Conservation (phyloP, 768 basidiomycete species). For the Macrolepiota dolichaula region DNA sequence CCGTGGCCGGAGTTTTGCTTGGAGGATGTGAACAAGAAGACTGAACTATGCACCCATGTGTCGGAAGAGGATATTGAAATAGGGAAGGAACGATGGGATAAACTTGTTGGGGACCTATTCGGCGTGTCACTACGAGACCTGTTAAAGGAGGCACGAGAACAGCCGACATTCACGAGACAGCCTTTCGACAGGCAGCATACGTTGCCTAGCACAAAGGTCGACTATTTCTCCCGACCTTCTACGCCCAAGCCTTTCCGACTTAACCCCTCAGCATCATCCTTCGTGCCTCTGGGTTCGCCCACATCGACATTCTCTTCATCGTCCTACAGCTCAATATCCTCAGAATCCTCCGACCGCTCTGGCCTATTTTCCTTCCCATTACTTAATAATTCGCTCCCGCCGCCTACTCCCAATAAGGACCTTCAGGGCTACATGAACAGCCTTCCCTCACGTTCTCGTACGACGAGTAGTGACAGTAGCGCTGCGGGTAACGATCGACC, state of each 20-base stretch:
- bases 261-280: conserved; percentile 43
- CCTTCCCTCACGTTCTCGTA: conserved; percentile 4
- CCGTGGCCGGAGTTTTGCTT: conserved; percentile 17
- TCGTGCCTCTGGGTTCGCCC: conserved; percentile 34
- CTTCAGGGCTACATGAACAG: conserved; percentile 47
- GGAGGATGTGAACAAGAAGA: conserved; percentile 8
- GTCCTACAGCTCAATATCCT: conserved; percentile 1
- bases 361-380: conserved; percentile 48
- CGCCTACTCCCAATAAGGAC: conserved; percentile 38
- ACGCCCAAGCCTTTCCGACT: conserved; percentile 41
- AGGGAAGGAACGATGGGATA: conserved; percentile 39
- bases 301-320: conserved; percentile 17
- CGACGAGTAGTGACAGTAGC: conserved; percentile 8
- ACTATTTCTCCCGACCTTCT: conserved; percentile 45
- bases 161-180: not conserved
- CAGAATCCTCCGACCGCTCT: conserved; percentile 19
- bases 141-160: not conserved
- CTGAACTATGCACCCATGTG: conserved; percentile 20
- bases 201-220: conserved; percentile 15
- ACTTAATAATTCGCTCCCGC: conserved; percentile 22
- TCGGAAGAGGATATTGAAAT: conserved; percentile 30
- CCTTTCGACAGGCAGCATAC: not conserved
- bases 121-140: conserved; percentile 14
- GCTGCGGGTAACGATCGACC: conserved; percentile 20
- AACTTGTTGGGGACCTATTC: conserved; percentile 37